phyloP scores from a whole-genome alignment of 495 filamentous ascomycete genomes.

The Tuber borchii region DNA sequence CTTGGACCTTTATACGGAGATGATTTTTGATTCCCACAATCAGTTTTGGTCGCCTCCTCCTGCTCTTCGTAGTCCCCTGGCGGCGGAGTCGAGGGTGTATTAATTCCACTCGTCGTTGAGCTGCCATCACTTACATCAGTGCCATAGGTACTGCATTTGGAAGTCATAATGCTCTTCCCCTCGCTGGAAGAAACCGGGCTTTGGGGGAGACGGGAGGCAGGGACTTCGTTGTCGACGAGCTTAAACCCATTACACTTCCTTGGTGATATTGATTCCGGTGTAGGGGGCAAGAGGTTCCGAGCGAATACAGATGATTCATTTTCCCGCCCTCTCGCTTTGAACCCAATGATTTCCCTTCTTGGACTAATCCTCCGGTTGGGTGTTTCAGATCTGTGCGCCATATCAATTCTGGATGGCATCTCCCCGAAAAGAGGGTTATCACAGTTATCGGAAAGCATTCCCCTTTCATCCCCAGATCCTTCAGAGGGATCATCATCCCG shows the following conservation, averaged over 20 bases:
- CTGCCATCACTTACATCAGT: background rate
- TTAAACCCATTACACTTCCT: conserved; percentile 13
- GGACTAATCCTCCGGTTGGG: conserved; percentile 27
- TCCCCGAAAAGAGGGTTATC: conserved; percentile 8
- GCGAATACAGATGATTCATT: conserved; percentile 4
- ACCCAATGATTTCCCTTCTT: conserved; percentile 31
- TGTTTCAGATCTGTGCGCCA: conserved; percentile 9
- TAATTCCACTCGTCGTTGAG: background rate
- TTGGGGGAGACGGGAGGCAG: background rate
- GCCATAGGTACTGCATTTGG: background rate
- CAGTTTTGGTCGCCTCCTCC: background rate
- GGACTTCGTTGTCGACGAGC: conserved; percentile 9
- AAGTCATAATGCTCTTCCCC: background rate
- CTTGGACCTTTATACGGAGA: background rate
- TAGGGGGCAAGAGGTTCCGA: conserved; percentile 25
- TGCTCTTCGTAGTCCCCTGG: background rate
- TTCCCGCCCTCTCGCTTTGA: conserved; percentile 19
- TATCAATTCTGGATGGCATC: background rate
- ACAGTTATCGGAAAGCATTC: conserved; percentile 9
- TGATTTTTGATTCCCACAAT: background rate
- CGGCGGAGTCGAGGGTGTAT: background rate
- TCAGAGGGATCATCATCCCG: conserved; percentile 3
- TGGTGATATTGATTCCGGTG: conserved; percentile 31
- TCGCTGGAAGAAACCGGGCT: background rate
- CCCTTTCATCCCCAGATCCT: background rate